Conservation (phyloP, 352 stramenopile species). For the Phytophthora capsici region DNA sequence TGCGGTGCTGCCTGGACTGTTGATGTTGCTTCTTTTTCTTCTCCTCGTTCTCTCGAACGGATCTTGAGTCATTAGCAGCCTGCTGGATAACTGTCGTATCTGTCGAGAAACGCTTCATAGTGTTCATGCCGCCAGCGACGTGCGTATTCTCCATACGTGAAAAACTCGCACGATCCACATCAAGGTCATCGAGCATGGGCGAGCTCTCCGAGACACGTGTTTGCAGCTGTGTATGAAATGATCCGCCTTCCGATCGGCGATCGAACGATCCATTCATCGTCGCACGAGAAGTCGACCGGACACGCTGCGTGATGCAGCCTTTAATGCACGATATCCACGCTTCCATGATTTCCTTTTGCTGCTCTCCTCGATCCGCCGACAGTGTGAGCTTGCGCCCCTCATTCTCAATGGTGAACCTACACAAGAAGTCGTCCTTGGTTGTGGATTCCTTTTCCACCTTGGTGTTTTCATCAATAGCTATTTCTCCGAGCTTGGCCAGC, state of each 20-base stretch:
- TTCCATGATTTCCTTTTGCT: constrained; percentile 45
- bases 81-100: constrained; percentile 70
- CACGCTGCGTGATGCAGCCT: constrained; percentile 50
- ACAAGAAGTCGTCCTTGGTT: constrained; percentile 63
- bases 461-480: constrained; percentile 72
- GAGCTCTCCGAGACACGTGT: constrained; percentile 45
- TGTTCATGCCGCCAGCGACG: constrained; percentile 40
- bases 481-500: constrained; percentile 84
- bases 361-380: constrained; percentile 60
- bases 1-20: constrained; percentile 37
- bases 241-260: constrained; percentile 40
- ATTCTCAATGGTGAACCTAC: constrained; percentile 76
- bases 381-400: constrained; percentile 72
- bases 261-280: constrained; percentile 46
- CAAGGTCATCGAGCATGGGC: constrained; percentile 48
- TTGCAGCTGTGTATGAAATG: constrained; percentile 41
- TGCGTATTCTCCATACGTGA: constrained; percentile 40
- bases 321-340: constrained; percentile 74
- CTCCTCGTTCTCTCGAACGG: constrained; percentile 48
- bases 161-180: constrained; percentile 41
- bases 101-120: constrained; percentile 73
- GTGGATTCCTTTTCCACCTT: constrained; percentile 41
- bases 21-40: constrained; percentile 42
- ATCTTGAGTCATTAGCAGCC: constrained; percentile 58
- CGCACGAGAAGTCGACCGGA: constrained; percentile 23